Evolutionary conservation across 2,329 filamentous ascomycete genomes (phyloP).

Genomic region (Fusarium heterosporum): DNA sequence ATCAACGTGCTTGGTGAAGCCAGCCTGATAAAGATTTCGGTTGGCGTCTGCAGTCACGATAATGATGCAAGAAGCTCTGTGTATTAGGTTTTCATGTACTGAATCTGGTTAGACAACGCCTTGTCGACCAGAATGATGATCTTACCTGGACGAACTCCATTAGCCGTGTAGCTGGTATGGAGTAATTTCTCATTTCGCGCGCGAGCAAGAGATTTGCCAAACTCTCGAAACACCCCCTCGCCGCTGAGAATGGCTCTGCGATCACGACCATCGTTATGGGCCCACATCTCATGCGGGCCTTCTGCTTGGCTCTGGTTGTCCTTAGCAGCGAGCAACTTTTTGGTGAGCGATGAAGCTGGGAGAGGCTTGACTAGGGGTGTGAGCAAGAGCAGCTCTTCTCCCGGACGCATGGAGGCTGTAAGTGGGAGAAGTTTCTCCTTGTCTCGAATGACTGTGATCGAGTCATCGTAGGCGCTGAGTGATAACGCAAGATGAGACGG

Average conservation of each 20-base stretch:
- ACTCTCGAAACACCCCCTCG: constrained; percentile 90
- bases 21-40: constrained; percentile 90
- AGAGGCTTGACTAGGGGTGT: constrained; percentile 92
- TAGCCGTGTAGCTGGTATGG: constrained; percentile 95
- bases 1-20: constrained; percentile 94
- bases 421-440: constrained; percentile 87
- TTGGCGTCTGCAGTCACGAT: constrained; percentile 95
- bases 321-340: constrained; percentile 71
- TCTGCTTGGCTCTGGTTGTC: constrained; percentile 51
- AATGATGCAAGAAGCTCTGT: constrained; percentile 87
- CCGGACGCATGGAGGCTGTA: constrained; percentile 81
- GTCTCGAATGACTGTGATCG: constrained; percentile 92
- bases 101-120: constrained; percentile 7
- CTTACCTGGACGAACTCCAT: constrained; percentile 82
- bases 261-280: constrained; percentile 65
- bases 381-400: constrained; percentile 88
- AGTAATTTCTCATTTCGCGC: constrained; percentile 87
- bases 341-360: constrained; percentile 87
- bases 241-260: constrained; percentile 82
- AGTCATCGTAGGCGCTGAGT: constrained; percentile 87
- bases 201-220: constrained; percentile 87
- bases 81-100: constrained; percentile 93
- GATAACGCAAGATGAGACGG: constrained; percentile 85
- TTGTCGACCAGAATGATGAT: neutral
- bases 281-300: constrained; percentile 66